These are phyloP conservation scores for Puccinia sorghi DNA, from an alignment of 1,284 basidiomycete genomes.

Conservation along the genomic window DNA sequence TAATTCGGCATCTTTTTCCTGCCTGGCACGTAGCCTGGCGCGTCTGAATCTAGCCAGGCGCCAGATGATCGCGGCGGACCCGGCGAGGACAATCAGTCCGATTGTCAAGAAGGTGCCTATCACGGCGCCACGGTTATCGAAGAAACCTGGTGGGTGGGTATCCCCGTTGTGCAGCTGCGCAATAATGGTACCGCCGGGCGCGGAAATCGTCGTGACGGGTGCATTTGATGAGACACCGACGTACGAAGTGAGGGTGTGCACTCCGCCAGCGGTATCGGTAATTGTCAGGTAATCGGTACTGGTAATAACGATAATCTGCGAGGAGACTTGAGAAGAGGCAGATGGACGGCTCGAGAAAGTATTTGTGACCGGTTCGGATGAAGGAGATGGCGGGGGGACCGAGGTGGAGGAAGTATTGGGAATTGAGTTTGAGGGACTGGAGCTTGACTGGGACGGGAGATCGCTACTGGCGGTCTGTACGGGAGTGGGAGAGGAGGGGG, in stretches of 20 bases:
- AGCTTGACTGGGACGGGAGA: constrained; percentile 4
- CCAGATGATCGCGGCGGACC: constrained; percentile 13
- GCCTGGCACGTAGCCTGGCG: constrained; percentile 1
- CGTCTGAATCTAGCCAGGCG: constrained; percentile 12
- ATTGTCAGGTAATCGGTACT: constrained; percentile 1
- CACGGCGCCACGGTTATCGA: constrained; percentile 12
- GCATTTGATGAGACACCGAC: neutral
- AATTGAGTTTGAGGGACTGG: neutral
- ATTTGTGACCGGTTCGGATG: neutral
- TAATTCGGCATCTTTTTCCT: neutral
- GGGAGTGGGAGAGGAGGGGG: constrained; percentile 8
- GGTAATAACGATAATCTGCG: neutral
- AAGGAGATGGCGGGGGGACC: neutral
- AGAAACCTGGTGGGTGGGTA: neutral
- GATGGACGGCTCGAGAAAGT: constrained; percentile 15
- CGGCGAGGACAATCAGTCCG: constrained; percentile 12
- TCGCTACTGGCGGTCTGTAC: neutral
- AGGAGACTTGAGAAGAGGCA: constrained; percentile 1
- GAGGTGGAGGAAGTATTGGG: neutral
- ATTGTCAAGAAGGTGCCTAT: constrained; percentile 15
- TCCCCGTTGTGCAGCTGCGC: neutral
- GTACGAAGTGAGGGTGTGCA: constrained; percentile 8
- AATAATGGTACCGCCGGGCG: neutral
- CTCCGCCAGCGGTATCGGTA: neutral
- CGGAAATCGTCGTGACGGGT: neutral